A percentile compares a stretch with the other conserved stretches of the same genome.
These are phyloP conservation scores for Yamadazyma diospyri DNA, from an alignment of 1,139 yeast genomes.

Conservation along the genomic window DNA sequence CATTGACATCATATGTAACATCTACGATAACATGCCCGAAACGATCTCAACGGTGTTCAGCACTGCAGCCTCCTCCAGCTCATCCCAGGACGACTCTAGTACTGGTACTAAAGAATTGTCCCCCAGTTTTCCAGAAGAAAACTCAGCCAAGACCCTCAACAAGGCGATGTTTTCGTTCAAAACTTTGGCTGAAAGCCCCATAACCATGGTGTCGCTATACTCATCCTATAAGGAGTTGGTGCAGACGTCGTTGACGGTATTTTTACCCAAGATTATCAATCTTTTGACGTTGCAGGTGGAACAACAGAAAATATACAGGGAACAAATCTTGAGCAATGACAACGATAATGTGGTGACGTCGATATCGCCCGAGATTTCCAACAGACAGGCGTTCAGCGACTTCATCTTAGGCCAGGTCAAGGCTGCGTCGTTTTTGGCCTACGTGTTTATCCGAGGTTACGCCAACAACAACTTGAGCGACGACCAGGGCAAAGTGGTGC, in stretches of 20 bases:
- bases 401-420: slow-evolving; percentile 94
- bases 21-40: slow-evolving; percentile 77
- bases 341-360: slow-evolving; percentile 52
- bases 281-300: slow-evolving; percentile 73
- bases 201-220: slow-evolving; percentile 88
- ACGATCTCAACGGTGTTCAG: slow-evolving; percentile 65
- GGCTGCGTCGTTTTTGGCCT: slow-evolving; percentile 93
- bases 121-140: slow-evolving; percentile 35
- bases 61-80: slow-evolving; percentile 20
- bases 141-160: slow-evolving; percentile 37
- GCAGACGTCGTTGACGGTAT: slow-evolving; percentile 65
- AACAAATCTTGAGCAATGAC: slow-evolving; percentile 36
- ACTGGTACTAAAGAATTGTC: slow-evolving; percentile 34
- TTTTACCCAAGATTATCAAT: slow-evolving; percentile 79
- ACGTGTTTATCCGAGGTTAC: slow-evolving; percentile 82
- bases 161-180: slow-evolving; percentile 80
- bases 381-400: slow-evolving; percentile 81
- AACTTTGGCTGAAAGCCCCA: slow-evolving; percentile 94
- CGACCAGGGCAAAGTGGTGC: slow-evolving; percentile 67
- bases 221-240: slow-evolving; percentile 82
- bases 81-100: slow-evolving; percentile 24
- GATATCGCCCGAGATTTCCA: slow-evolving; percentile 64
- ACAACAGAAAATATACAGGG: slow-evolving; percentile 39
- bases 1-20: slow-evolving; percentile 67
- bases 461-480: slow-evolving; percentile 61